phyloP scores from a whole-genome alignment of 352 stramenopile species.

The Thalassiosira hispida region DNA sequence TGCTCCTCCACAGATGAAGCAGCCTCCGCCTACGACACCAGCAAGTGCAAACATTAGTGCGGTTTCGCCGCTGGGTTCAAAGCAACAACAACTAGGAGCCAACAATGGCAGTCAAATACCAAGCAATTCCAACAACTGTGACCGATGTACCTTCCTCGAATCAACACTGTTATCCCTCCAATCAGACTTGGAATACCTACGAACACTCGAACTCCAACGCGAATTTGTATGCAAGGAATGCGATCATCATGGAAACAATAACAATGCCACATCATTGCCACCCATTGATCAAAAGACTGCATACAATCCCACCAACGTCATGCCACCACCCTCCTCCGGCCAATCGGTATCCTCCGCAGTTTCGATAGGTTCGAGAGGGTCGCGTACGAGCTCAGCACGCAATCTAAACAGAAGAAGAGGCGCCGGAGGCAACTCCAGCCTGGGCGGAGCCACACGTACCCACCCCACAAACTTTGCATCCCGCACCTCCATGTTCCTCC shows the following conservation, averaged over 20 bases:
- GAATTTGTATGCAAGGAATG: slow-evolving; percentile 50
- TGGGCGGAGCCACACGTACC: background rate
- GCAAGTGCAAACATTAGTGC: too few relatives aligned
- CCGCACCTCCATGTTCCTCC: slow-evolving; percentile 14
- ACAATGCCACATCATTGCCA: slow-evolving; percentile 9
- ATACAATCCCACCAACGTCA: slow-evolving; percentile 1
- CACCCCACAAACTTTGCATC: slow-evolving; percentile 2
- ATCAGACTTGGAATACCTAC: slow-evolving; percentile 61
- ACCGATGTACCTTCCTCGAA: slow-evolving; percentile 40
- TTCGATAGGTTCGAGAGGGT: slow-evolving; percentile 28
- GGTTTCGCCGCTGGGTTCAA: too few relatives aligned
- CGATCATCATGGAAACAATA: background rate
- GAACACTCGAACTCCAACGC: slow-evolving; percentile 47
- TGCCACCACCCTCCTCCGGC: slow-evolving; percentile 9
- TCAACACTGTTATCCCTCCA: slow-evolving; percentile 37
- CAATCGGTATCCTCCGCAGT: slow-evolving; percentile 29
- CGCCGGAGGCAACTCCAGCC: slow-evolving; percentile 2
- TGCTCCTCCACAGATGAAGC: background rate
- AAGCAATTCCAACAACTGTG: slow-evolving; percentile 12
- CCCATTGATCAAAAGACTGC: slow-evolving; percentile 3
- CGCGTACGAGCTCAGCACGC: background rate
- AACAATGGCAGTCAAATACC: background rate
- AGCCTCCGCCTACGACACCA: background rate
- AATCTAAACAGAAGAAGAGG: slow-evolving; percentile 4
- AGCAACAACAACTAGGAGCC: background rate